Percentiles rank a stretch among this genome's conserved stretches.
Conservation (phyloP, 2,329 filamentous ascomycete genomes). For the Pestalotiopsis sp. region DNA sequence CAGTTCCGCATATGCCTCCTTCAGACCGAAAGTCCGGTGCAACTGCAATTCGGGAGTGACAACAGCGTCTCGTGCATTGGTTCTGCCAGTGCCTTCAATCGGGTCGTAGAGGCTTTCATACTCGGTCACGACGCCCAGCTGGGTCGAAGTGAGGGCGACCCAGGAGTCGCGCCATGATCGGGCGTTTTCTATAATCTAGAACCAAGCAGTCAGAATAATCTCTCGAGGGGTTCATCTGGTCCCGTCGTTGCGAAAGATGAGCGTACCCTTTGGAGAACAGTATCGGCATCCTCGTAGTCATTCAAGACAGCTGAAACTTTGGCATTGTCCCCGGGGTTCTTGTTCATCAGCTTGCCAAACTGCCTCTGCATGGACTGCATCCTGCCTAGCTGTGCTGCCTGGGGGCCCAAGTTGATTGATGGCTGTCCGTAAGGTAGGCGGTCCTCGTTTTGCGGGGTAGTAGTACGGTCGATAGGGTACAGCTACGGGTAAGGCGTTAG, state of each 20-base stretch:
- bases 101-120: conserved; percentile 77
- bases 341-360: conserved; percentile 71
- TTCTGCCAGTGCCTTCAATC: conserved; percentile 67
- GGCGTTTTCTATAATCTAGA: conserved; percentile 73
- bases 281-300: conserved; percentile 81
- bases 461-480: background rate
- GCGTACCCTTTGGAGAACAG: conserved; percentile 70
- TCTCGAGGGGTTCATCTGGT: background rate
- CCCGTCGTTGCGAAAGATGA: background rate
- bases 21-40: conserved; percentile 65
- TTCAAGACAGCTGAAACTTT: conserved; percentile 74
- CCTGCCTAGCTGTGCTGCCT: conserved; percentile 22
- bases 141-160: conserved; percentile 70
- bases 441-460: background rate
- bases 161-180: conserved; percentile 79
- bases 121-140: conserved; percentile 66
- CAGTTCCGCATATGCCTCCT: conserved; percentile 69
- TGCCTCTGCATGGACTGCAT: conserved; percentile 76
- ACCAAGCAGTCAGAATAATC: background rate
- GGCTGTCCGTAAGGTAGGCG: background rate
- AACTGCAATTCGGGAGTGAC: conserved; percentile 65
- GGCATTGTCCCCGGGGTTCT: conserved; percentile 71
- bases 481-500: background rate
- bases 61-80: conserved; percentile 53
- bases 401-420: background rate